phyloP scores from a whole-genome alignment of 192 early-diverging fungal species.

The Coemansia sp. region DNA sequence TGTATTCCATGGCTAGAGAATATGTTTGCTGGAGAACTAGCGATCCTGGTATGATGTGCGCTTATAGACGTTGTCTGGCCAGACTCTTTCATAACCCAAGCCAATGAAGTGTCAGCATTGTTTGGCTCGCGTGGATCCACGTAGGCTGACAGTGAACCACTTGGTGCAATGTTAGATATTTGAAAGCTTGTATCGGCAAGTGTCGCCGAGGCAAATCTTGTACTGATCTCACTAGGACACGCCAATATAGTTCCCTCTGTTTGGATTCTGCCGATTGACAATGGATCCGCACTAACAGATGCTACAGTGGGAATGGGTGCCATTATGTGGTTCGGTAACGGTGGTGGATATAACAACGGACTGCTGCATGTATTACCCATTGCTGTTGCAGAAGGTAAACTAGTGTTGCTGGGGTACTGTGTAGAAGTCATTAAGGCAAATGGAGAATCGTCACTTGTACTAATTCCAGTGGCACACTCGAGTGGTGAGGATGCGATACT shows the following conservation, averaged over 20 bases:
- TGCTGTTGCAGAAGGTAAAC: neutral
- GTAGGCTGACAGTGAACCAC: neutral
- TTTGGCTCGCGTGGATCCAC: neutral
- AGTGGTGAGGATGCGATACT: neutral
- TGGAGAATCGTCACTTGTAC: neutral
- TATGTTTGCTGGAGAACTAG: conserved; percentile 11
- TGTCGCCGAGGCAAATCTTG: neutral
- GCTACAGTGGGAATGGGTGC: neutral
- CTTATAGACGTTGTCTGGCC: neutral
- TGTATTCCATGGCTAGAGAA: neutral
- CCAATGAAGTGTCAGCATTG: neutral
- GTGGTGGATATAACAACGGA: neutral
- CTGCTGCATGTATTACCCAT: neutral
- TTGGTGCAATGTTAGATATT: neutral
- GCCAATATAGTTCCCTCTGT: neutral
- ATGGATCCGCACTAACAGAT: neutral
- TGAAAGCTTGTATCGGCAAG: neutral
- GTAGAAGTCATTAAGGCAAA: neutral
- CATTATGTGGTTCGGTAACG: neutral
- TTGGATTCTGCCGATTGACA: neutral
- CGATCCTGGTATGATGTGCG: neutral
- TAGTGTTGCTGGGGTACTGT: neutral
- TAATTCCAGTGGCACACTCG: neutral
- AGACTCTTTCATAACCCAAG: neutral
- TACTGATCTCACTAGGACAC: neutral